Percentiles rank a stretch among this genome's conserved stretches.
These are phyloP conservation scores for Penicillium palitans DNA, from an alignment of 2,329 filamentous ascomycete species.

Conservation along the genomic window DNA sequence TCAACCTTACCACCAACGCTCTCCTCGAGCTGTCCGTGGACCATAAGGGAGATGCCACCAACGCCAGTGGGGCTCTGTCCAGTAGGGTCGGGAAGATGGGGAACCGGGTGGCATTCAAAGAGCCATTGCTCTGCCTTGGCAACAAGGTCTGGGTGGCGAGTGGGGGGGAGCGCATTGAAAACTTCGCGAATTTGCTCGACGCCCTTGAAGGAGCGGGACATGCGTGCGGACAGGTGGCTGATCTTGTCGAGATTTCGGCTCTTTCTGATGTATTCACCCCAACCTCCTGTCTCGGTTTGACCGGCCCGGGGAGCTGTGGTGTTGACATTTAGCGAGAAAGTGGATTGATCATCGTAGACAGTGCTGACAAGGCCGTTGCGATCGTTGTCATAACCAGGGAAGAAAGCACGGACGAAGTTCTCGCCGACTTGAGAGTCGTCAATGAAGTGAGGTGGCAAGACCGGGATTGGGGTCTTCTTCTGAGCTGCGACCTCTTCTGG, in stretches of 20 bases:
- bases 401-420: constrained; percentile 72
- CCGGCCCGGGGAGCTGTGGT: constrained; percentile 55
- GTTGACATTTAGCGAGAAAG: constrained; percentile 75
- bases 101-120: constrained; percentile 75
- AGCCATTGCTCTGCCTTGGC: constrained; percentile 71
- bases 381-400: constrained; percentile 71
- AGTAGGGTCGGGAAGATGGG: constrained; percentile 68
- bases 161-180: constrained; percentile 70
- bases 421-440: constrained; percentile 75
- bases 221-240: constrained; percentile 59
- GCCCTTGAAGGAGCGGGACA: constrained; percentile 67
- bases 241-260: constrained; percentile 78
- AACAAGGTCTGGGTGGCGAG: constrained; percentile 71
- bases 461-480: constrained; percentile 61
- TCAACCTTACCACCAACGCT: constrained; percentile 60
- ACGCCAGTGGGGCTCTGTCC: constrained; percentile 66
- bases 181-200: constrained; percentile 63
- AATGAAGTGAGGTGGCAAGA: constrained; percentile 66
- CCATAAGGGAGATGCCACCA: constrained; percentile 72
- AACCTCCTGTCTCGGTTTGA: constrained; percentile 53
- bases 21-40: constrained; percentile 86
- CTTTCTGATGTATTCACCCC: constrained; percentile 73
- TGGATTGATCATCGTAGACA: constrained; percentile 74
- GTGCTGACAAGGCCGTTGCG: constrained; percentile 61
- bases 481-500: constrained; percentile 65